These are phyloP conservation scores for Phytophthora capsici DNA, from an alignment of 352 stramenopile species.

Conservation along the genomic window DNA sequence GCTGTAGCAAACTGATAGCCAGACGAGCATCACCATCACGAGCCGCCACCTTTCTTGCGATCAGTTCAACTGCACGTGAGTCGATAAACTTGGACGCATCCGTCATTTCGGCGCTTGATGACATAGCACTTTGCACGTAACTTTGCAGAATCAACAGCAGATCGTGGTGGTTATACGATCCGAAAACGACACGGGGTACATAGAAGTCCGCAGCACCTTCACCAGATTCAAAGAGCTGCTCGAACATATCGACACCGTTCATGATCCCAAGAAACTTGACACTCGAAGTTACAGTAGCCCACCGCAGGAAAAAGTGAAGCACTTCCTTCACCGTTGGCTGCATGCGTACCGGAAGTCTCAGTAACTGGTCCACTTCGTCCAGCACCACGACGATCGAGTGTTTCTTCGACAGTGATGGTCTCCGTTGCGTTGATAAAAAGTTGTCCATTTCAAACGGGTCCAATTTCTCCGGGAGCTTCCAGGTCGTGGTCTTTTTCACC, in stretches of 20 bases:
- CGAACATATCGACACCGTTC: conserved; percentile 81
- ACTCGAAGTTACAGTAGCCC: conserved; percentile 44
- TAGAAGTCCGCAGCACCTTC: conserved; percentile 12
- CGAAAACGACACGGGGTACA: conserved; percentile 60
- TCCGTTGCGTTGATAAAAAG: conserved; percentile 41
- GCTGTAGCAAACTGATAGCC: conserved; percentile 65
- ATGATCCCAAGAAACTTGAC: conserved; percentile 74
- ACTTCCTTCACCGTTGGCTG: conserved; percentile 57
- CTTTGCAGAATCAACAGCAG: conserved; percentile 54
- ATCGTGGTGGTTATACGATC: conserved; percentile 61
- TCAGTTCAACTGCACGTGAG: conserved; percentile 58
- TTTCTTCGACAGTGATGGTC: neutral
- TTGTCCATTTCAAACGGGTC: conserved; percentile 53
- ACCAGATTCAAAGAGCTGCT: conserved; percentile 42
- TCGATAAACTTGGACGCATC: conserved; percentile 42
- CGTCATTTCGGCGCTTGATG: neutral
- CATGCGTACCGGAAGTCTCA: conserved; percentile 49
- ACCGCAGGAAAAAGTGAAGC: conserved; percentile 65
- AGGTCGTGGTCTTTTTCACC: conserved; percentile 22
- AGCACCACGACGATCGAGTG: conserved; percentile 50
- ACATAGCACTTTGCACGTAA: conserved; percentile 36
- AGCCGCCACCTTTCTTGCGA: conserved; percentile 70
- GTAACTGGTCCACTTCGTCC: conserved; percentile 73
- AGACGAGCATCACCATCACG: conserved; percentile 72
- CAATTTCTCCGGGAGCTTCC: conserved; percentile 40